Percentiles rank a stretch among this genome's conserved stretches.
These are phyloP conservation scores for Coccomyxa sp. DNA, from an alignment of 139 green algal genomes.

Conservation along the genomic window DNA sequence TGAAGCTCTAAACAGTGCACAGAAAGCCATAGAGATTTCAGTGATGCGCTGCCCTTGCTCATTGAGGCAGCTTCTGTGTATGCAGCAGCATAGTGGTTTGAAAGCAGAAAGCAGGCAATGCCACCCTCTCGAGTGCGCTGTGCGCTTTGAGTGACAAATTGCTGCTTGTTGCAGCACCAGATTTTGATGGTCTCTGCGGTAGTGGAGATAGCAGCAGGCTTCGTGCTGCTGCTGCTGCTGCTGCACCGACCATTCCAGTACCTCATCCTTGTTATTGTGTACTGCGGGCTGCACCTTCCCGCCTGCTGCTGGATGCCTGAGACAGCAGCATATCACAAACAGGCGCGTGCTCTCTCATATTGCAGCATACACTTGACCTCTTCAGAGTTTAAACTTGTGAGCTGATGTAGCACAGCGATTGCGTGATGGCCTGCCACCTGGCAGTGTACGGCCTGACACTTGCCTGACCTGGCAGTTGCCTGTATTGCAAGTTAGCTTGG, in stretches of 20 bases:
- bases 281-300: constrained; percentile 22
- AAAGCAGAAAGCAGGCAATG: not conserved
- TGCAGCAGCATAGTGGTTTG: not conserved
- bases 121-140: not conserved
- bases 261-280: constrained; percentile 23
- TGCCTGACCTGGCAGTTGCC: not conserved
- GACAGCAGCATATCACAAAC: constrained; percentile 12
- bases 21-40: not conserved
- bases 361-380: no score
- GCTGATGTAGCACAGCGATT: not conserved
- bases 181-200: constrained; percentile 23
- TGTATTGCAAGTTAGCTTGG: no score
- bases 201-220: constrained; percentile 24
- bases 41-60: no score
- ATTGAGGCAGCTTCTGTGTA: not conserved
- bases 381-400: no score
- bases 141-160: not conserved
- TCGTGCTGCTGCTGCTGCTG: constrained; percentile 22
- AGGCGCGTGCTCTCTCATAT: not conserved
- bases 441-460: not conserved
- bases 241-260: constrained; percentile 10
- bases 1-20: not conserved
- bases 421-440: not conserved
- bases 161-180: constrained; percentile 17
- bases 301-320: constrained; percentile 20